Evolutionary conservation across 2,329 filamentous ascomycete genomes (phyloP).

Genomic region (Xylariaceae sp.): DNA sequence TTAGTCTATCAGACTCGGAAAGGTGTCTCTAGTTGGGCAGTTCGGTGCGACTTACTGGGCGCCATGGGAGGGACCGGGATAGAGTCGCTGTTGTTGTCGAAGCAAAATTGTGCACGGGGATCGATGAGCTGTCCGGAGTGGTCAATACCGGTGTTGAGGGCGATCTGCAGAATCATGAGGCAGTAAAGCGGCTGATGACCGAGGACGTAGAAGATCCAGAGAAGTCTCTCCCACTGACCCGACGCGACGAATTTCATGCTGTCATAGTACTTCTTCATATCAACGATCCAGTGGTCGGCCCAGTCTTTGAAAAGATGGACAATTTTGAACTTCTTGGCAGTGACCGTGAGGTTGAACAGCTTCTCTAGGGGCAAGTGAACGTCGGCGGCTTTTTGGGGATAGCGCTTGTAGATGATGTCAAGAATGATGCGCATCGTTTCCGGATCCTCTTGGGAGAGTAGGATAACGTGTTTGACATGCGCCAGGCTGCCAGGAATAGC

Average conservation of each 20-base stretch:
- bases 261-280: conserved; percentile 14
- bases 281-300: conserved; percentile 10
- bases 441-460: conserved; percentile 14
- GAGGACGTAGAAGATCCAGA: conserved; percentile 18
- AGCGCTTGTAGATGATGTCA: conserved; percentile 13
- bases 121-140: conserved; percentile 8
- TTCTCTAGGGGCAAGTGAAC: conserved; percentile 5
- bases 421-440: conserved; percentile 14
- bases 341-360: conserved; percentile 10
- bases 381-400: not conserved
- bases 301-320: conserved; percentile 5
- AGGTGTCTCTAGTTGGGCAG: not conserved
- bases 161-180: conserved; percentile 16
- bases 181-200: conserved; percentile 18
- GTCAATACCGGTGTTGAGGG: conserved; percentile 12
- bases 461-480: conserved; percentile 7
- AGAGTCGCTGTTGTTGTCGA: conserved; percentile 1
- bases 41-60: conserved; percentile 1
- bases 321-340: conserved; percentile 19
- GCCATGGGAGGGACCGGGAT: conserved; percentile 12
- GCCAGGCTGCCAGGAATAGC: not conserved
- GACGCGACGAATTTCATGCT: conserved; percentile 9
- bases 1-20: not conserved
- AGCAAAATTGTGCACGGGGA: conserved; percentile 7
- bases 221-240: conserved; percentile 11